Evolutionary conservation across 2,329 filamentous ascomycete species (phyloP).

Genomic region (Colletotrichum endophyticum): DNA sequence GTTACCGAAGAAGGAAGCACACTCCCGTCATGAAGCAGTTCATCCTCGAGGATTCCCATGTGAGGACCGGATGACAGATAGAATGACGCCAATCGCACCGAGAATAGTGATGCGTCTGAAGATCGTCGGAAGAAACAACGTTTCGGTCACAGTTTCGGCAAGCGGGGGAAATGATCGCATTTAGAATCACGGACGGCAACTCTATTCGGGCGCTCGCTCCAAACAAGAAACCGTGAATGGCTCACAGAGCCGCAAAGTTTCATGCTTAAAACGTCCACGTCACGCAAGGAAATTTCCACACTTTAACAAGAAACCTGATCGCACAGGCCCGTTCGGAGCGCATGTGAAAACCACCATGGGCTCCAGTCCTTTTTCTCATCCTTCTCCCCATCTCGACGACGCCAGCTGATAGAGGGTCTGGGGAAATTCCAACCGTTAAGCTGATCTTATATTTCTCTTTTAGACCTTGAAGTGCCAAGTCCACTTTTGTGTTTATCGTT

Average conservation of each 20-base stretch:
- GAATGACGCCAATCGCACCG: not conserved
- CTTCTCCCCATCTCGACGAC: not conserved
- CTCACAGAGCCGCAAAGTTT: conserved; percentile 8
- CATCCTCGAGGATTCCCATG: not conserved
- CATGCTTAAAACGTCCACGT: conserved; percentile 10
- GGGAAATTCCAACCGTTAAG: not conserved
- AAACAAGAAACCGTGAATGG: conserved; percentile 10
- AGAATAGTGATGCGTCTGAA: not conserved
- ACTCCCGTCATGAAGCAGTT: not conserved
- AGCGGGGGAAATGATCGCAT: not conserved
- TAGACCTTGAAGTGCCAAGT: not conserved
- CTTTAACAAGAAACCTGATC: not conserved
- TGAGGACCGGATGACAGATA: not conserved
- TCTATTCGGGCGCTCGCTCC: not conserved
- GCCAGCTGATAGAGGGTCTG: not conserved
- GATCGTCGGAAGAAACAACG: not conserved
- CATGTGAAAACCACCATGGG: not conserved
- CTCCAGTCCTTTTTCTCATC: not conserved
- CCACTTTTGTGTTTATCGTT: not conserved
- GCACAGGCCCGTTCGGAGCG: not conserved
- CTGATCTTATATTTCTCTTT: not conserved
- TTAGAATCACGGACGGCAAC: not conserved
- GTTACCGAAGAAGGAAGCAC: not conserved
- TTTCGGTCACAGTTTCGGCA: conserved; percentile 4
- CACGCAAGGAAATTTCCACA: not conserved